Percentiles rank a stretch among this genome's conserved stretches.
These are phyloP conservation scores for Coniochaeta prunicola DNA, from an alignment of 2,329 filamentous ascomycete species.

Conservation along the genomic window DNA sequence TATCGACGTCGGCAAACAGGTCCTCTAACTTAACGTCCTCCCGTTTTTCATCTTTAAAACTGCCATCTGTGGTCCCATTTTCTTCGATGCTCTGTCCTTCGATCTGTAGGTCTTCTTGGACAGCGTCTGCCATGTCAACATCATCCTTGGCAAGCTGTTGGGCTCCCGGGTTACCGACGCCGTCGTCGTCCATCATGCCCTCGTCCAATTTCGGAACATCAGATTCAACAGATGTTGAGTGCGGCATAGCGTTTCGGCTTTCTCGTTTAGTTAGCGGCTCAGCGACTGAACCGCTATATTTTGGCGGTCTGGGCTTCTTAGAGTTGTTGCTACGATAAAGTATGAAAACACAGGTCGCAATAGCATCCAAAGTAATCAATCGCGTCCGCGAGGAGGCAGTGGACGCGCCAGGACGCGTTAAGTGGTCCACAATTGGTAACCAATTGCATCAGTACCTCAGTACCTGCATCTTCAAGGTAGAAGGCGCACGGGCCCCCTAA, in stretches of 20 bases:
- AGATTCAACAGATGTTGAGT: constrained; percentile 30
- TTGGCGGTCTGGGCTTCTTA: neutral
- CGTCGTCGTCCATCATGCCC: neutral
- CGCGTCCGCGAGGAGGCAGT: neutral
- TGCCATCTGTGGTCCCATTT: neutral
- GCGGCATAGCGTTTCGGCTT: constrained; percentile 29
- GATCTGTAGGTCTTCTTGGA: neutral
- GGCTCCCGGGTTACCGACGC: constrained; percentile 15
- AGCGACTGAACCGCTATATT: neutral
- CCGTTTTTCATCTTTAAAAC: constrained; percentile 18
- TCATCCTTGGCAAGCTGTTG: constrained; percentile 24
- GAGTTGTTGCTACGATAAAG: neutral
- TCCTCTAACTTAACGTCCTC: constrained; percentile 49
- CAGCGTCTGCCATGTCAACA: constrained; percentile 24
- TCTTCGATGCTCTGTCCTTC: neutral
- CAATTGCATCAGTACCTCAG: too few species aligned
- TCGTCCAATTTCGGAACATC: constrained; percentile 12
- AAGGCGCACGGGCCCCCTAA: too few species aligned
- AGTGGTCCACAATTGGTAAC: neutral
- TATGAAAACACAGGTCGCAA: neutral
- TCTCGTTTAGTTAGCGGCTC: neutral
- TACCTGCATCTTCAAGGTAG: too few species aligned
- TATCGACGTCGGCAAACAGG: constrained; percentile 50
- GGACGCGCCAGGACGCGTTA: neutral
- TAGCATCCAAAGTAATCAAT: neutral